phyloP scores from a whole-genome alignment of 1,284 basidiomycete species.

The Trametes versicolor region DNA sequence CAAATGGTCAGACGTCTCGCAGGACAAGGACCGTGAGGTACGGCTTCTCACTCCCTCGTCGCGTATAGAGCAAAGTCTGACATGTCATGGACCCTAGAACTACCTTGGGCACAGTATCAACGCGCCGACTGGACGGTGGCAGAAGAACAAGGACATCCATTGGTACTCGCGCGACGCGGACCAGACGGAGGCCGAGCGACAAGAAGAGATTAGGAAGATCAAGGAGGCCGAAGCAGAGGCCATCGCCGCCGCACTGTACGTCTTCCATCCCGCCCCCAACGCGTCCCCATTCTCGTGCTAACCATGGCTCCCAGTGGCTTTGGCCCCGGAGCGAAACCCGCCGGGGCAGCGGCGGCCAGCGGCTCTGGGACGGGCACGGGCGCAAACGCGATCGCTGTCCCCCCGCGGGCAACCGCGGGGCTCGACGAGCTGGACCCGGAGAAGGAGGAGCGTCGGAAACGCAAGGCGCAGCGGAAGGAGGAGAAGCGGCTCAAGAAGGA shows the following conservation, averaged over 20 bases:
- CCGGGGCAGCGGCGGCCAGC: slow-evolving; percentile 39
- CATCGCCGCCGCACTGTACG: slow-evolving; percentile 80
- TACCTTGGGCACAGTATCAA: slow-evolving; percentile 94
- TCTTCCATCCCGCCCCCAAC: neutral
- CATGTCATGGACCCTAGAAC: slow-evolving; percentile 58
- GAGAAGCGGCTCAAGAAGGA: slow-evolving; percentile 63
- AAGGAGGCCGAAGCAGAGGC: slow-evolving; percentile 92
- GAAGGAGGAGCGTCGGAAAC: slow-evolving; percentile 65
- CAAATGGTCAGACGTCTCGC: slow-evolving; percentile 90
- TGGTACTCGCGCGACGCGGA: slow-evolving; percentile 84
- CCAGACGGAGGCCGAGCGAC: slow-evolving; percentile 55
- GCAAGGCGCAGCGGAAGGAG: slow-evolving; percentile 65
- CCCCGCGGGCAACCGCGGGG: slow-evolving; percentile 36
- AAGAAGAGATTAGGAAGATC: slow-evolving; percentile 79
- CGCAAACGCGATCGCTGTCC: slow-evolving; percentile 44
- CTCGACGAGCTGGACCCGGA: slow-evolving; percentile 49
- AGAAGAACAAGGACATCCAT: slow-evolving; percentile 94
- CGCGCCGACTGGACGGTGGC: slow-evolving; percentile 93
- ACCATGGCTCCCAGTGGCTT: slow-evolving; percentile 60
- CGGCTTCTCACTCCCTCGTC: slow-evolving; percentile 31
- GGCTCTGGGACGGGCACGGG: slow-evolving; percentile 51
- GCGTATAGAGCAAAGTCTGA: neutral
- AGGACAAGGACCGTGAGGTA: slow-evolving; percentile 92
- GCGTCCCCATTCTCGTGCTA: neutral
- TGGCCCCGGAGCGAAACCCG: slow-evolving; percentile 59